Evolutionary conservation across 345 rosid species (phyloP).

Genomic region (Eucalyptus urophylla): DNA sequence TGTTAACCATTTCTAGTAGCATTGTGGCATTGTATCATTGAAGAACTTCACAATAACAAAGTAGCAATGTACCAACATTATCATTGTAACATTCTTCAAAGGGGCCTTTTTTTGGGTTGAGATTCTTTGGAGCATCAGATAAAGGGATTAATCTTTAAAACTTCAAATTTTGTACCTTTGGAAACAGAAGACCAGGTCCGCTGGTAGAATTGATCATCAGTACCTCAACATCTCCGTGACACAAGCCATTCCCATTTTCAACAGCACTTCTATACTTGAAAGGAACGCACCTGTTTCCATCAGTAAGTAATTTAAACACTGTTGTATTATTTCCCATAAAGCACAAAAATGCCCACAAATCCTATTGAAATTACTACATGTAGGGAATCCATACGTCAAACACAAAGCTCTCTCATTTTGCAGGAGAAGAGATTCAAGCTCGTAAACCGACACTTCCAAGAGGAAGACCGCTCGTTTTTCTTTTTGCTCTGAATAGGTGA

Average conservation of each 20-base stretch:
- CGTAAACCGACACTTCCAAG: neutral
- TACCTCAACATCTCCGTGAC: constrained; percentile 15
- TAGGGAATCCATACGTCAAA: neutral
- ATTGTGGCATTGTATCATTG: neutral
- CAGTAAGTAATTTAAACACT: neutral
- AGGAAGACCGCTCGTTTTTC: neutral
- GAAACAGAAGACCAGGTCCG: constrained; percentile 48
- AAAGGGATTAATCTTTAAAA: neutral
- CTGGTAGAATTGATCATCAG: constrained; percentile 34
- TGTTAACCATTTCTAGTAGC: neutral
- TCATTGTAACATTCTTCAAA: neutral
- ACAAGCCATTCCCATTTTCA: neutral
- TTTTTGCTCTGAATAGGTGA: neutral
- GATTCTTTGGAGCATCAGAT: neutral
- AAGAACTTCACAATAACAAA: neutral
- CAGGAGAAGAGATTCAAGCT: neutral
- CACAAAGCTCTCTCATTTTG: neutral
- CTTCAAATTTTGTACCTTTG: constrained; percentile 14
- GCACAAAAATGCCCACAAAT: neutral
- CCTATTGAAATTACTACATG: neutral
- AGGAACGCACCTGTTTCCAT: constrained; percentile 30
- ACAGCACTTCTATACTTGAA: constrained; percentile 15
- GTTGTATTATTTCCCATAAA: neutral
- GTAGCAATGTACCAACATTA: neutral
- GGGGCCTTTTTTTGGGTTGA: neutral